Percentiles rank a stretch among this genome's conserved stretches.
phyloP scores from a whole-genome alignment of 2,329 filamentous ascomycete species.

The Ascochyta pisi region DNA sequence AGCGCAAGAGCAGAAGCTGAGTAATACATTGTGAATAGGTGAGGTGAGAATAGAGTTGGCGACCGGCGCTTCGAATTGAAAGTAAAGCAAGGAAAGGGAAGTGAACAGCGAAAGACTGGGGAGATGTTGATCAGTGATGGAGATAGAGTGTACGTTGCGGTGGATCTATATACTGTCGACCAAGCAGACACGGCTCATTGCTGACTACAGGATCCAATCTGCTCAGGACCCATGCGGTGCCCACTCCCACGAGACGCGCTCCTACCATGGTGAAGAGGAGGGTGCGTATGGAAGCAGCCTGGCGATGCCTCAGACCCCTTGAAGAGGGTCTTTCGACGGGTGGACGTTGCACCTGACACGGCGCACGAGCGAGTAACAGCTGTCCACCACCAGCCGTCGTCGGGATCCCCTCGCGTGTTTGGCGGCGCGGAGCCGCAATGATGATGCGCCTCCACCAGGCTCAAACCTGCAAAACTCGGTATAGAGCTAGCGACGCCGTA shows the following conservation, averaged over 20 bases:
- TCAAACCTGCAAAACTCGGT: constrained; percentile 24
- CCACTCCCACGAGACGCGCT: constrained; percentile 35
- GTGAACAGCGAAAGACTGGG: constrained; percentile 18
- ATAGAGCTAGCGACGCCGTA: not conserved
- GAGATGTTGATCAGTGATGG: constrained; percentile 12
- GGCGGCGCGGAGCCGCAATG: constrained; percentile 13
- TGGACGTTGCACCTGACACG: constrained; percentile 13
- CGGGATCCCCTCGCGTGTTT: constrained; percentile 20
- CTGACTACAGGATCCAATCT: constrained; percentile 3
- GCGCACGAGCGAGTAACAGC: constrained; percentile 12
- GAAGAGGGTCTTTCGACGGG: constrained; percentile 10
- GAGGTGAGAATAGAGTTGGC: constrained; percentile 22
- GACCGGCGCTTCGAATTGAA: constrained; percentile 40
- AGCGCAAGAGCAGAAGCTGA: constrained; percentile 37
- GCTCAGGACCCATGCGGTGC: constrained; percentile 23
- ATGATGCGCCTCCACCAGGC: constrained; percentile 29
- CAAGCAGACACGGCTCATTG: not conserved
- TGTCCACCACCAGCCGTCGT: constrained; percentile 5
- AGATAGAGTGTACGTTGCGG: constrained; percentile 1
- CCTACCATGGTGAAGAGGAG: constrained; percentile 18
- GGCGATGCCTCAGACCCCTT: constrained; percentile 21
- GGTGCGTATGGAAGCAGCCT: constrained; percentile 13
- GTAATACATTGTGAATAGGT: constrained; percentile 37
- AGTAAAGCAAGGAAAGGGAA: constrained; percentile 25
- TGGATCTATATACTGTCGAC: constrained; percentile 27